Percentiles rank a stretch among this genome's conserved stretches.
Evolutionary conservation across 805 yeast species (phyloP).

Genomic region (Lipomyces anomalus): DNA sequence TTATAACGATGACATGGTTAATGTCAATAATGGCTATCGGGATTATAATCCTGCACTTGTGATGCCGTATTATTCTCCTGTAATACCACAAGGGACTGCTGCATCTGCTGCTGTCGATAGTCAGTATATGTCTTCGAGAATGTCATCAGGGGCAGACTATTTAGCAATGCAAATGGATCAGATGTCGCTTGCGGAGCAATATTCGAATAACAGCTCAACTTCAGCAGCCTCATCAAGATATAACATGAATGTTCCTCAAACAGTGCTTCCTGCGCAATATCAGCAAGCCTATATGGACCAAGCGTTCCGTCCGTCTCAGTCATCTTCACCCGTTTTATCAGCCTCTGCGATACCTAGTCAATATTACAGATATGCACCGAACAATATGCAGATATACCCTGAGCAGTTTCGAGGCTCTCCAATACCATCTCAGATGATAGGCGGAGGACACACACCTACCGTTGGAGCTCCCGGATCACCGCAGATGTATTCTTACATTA

Average conservation of each 20-base stretch:
- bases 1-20: background rate
- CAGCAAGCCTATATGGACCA: background rate
- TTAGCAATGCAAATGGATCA: slow-evolving; percentile 9
- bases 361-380: no score
- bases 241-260: background rate
- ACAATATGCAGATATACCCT: no score
- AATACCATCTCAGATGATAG: no score
- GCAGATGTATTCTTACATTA: background rate
- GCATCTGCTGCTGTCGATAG: background rate
- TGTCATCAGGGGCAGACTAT: slow-evolving; percentile 4
- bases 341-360: no score
- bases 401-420: no score
- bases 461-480: background rate
- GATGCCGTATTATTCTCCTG: background rate
- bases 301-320: background rate
- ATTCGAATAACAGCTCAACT: background rate
- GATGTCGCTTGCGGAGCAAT: slow-evolving; percentile 1
- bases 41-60: background rate
- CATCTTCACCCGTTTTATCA: background rate
- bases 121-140: background rate
- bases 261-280: background rate
- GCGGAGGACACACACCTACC: no score
- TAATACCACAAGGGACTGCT: background rate
- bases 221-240: background rate
- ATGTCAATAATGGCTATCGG: background rate